These are phyloP conservation scores for Skeletonema marinoi DNA, from an alignment of 108 stramenopile genomes.

Conservation along the genomic window DNA sequence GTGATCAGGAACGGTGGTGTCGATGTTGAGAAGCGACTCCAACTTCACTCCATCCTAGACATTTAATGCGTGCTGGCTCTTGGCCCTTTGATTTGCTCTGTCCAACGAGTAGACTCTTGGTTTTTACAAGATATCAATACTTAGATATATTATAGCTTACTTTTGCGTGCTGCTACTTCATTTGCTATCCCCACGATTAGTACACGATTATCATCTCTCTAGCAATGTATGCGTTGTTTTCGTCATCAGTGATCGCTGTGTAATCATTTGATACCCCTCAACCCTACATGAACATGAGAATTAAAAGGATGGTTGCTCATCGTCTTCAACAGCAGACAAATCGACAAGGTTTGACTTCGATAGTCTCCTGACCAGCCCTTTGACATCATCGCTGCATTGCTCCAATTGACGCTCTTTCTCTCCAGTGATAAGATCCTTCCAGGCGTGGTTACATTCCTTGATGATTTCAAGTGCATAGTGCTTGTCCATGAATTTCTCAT, in stretches of 20 bases:
- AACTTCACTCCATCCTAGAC: conserved; percentile 17
- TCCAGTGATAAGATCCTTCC: conserved; percentile 87
- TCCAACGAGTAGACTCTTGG: no score
- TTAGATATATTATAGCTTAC: not conserved
- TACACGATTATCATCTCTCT: not conserved
- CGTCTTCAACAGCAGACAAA: conserved; percentile 56
- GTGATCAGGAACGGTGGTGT: conserved; percentile 40
- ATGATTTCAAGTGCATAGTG: conserved; percentile 89
- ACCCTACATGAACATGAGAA: not conserved
- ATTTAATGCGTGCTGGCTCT: not conserved
- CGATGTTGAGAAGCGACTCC: conserved; percentile 48
- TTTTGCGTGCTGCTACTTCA: not conserved
- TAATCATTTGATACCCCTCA: not conserved
- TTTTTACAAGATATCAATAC: not conserved
- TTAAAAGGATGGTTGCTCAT: conserved; percentile 64
- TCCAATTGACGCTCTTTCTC: conserved; percentile 76
- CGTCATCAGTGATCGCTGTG: not conserved
- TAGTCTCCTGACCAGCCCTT: conserved; percentile 80
- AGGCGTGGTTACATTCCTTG: conserved; percentile 86
- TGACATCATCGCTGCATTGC: conserved; percentile 59
- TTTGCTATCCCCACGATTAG: not conserved
- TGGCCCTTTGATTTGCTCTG: not conserved
- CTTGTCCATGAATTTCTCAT: conserved; percentile 93
- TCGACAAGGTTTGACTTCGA: conserved; percentile 77
- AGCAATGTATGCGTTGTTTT: not conserved